Conservation (phyloP, 179 eudicot genomes). For the Corrigiola litoralis region DNA sequence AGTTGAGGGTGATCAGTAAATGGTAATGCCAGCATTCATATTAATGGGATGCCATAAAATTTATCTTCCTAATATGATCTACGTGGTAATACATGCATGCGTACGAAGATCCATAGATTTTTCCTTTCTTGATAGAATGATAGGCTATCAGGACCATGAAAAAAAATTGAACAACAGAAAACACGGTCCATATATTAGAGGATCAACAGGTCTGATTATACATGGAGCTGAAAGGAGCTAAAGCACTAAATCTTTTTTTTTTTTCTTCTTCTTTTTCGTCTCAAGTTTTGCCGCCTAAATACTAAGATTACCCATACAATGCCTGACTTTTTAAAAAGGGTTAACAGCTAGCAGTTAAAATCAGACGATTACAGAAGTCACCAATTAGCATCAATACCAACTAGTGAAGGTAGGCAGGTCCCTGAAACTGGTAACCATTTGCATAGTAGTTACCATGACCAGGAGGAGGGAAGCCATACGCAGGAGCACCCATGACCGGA, state of each 20-base stretch:
- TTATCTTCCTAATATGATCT: too few relatives aligned
- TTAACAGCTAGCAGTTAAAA: constrained; percentile 74
- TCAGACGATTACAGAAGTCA: constrained; percentile 24
- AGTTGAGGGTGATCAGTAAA: too few relatives aligned
- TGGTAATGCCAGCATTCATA: too few relatives aligned
- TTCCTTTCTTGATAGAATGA: too few relatives aligned
- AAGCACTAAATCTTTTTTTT: constrained; percentile 21
- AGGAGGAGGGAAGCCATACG: constrained; percentile 59
- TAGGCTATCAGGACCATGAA: neutral
- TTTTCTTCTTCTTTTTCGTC: constrained; percentile 3
- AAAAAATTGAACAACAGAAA: constrained; percentile 26
- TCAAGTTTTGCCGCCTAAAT: constrained; percentile 26
- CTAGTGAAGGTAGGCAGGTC: constrained; percentile 84
- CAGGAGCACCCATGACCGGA: constrained; percentile 48
- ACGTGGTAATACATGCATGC: too few relatives aligned
- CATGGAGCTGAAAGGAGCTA: constrained; percentile 43
- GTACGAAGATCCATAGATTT: too few relatives aligned
- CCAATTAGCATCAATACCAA: constrained; percentile 44
- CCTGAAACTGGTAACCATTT: constrained; percentile 80
- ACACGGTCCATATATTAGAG: constrained; percentile 52
- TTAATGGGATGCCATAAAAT: too few relatives aligned
- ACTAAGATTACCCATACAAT: constrained; percentile 49
- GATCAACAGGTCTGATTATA: constrained; percentile 51
- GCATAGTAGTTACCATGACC: constrained; percentile 75
- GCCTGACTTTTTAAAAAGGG: constrained; percentile 50